Percentiles rank a stretch among this genome's conserved stretches.
Conservation (phyloP, 2,329 filamentous ascomycete genomes). For the Colletotrichum tamarilloi region DNA sequence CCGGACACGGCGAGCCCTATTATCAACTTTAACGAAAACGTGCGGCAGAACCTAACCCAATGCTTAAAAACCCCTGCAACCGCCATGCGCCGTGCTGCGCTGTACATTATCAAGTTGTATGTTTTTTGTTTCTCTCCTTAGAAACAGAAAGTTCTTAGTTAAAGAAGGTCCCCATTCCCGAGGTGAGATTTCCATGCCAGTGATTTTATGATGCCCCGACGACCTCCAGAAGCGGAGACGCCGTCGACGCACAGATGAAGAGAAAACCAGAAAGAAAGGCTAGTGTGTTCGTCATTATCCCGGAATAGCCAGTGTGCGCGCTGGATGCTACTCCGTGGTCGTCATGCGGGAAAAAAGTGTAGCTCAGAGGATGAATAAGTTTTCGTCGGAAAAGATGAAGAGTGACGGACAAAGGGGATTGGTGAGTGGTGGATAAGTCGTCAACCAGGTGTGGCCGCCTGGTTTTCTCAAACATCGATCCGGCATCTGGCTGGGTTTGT, state of each 20-base stretch:
- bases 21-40: slow-evolving; percentile 37
- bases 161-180: slow-evolving; percentile 33
- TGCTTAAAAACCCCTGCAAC: slow-evolving; percentile 49
- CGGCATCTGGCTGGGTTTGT: slow-evolving; percentile 28
- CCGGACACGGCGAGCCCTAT: slow-evolving; percentile 32
- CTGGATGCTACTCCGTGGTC: slow-evolving; percentile 32
- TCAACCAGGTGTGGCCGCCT: slow-evolving; percentile 31
- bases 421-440: slow-evolving; percentile 1
- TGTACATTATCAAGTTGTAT: slow-evolving; percentile 47
- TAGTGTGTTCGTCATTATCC: slow-evolving; percentile 36
- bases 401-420: slow-evolving; percentile 29
- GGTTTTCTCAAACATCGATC: slow-evolving; percentile 25
- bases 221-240: slow-evolving; percentile 22
- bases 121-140: slow-evolving; percentile 35
- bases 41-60: slow-evolving; percentile 47
- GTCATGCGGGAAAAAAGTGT: slow-evolving; percentile 34
- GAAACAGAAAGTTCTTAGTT: slow-evolving; percentile 27
- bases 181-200: slow-evolving; percentile 37
- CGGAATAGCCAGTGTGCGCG: slow-evolving; percentile 32
- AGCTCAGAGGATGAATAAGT: slow-evolving; percentile 26
- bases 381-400: slow-evolving; percentile 26
- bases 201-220: slow-evolving; percentile 35
- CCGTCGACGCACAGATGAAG: slow-evolving; percentile 31
- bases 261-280: slow-evolving; percentile 45
- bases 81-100: slow-evolving; percentile 53